Evolutionary conservation across 768 basidiomycete species (phyloP).

Genomic region (Agrocybe chaxingu): DNA sequence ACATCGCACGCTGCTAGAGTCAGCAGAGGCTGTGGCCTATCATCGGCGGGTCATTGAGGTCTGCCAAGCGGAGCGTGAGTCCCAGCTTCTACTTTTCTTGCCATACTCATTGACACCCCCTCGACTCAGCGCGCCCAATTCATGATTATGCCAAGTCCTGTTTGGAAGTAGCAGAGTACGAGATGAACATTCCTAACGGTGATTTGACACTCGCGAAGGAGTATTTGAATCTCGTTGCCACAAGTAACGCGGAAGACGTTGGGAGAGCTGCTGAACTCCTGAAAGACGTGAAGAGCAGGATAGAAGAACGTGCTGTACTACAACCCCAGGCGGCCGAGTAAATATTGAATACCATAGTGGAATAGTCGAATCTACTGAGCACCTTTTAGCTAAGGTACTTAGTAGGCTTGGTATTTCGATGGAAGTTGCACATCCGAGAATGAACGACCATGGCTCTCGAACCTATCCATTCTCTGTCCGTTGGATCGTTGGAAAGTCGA

Average conservation of each 20-base stretch:
- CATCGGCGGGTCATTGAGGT: slow-evolving; percentile 80
- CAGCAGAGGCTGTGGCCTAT: slow-evolving; percentile 67
- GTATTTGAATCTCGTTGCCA: slow-evolving; percentile 70
- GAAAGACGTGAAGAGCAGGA: slow-evolving; percentile 45
- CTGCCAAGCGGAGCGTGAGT: slow-evolving; percentile 59
- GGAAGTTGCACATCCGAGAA: too few species aligned
- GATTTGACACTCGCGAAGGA: slow-evolving; percentile 69
- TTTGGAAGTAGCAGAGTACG: slow-evolving; percentile 78
- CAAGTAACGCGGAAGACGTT: slow-evolving; percentile 82
- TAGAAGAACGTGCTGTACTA: slow-evolving; percentile 23
- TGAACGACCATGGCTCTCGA: too few species aligned
- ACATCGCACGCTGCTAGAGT: slow-evolving; percentile 64
- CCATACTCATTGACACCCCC: slow-evolving; percentile 16
- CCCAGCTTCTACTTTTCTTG: slow-evolving; percentile 12
- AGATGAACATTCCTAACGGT: slow-evolving; percentile 59
- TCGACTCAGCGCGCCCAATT: slow-evolving; percentile 56
- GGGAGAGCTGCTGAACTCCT: slow-evolving; percentile 69
- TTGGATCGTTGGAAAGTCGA: too few species aligned
- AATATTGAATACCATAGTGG: too few species aligned
- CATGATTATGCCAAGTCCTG: slow-evolving; percentile 83
- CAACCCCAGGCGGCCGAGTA: background rate
- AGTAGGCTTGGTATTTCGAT: too few species aligned
- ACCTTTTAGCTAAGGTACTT: too few species aligned
- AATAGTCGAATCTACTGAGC: too few species aligned
- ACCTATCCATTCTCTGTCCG: too few species aligned